Evolutionary conservation across 306 rosid genomes (phyloP), one percentile per base, ranked within the genome.

Genomic region (Trifolium pratense): DNA sequence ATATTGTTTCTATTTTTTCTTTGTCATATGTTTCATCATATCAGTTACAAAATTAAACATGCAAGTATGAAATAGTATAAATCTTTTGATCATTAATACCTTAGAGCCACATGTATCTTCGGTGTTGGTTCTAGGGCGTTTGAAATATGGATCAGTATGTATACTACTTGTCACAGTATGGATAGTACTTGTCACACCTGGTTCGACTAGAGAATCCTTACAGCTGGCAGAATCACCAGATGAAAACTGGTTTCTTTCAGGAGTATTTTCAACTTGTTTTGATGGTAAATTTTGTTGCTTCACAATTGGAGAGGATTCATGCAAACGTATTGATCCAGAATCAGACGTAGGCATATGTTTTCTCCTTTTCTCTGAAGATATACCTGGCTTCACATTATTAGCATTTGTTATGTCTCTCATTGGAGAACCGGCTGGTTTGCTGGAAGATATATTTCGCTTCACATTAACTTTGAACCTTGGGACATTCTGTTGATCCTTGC

Each of bases 211-310:
- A 75, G 87, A 81, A 83, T 66, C 72, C 63, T 74, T 78, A 61
- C 71, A 45, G 62, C 83, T 77, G 68, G 73, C 84, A 66, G 90
- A 84, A 75, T 84, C 91, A 89, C 84, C 81, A 59, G 87, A 86
- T 29, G 89, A 86, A 56, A 80, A 66, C 65, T 36, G 51, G 32
- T 86, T 85, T 63, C 66, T 84, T 39, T 82, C 88, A 63, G 45
- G 40, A 67, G 74, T 74, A 73, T 46, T 49, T 36, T 66, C 84
- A 46, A 66, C 65, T 37, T 78, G 80, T 40, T 81, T 80, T 52
- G 86, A 78, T 62, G 77, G 66, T 53, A 73, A 8, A 6, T 74
- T 78, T 72, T 69, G 75, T 68, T 74, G 88, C 73, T 80, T 83
- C 76, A 72, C 63, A 31, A 52, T 71, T 66, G 73, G 82, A 77